Evolutionary conservation across 805 yeast genomes (phyloP).

Genomic region (Ogataea minuta): DNA sequence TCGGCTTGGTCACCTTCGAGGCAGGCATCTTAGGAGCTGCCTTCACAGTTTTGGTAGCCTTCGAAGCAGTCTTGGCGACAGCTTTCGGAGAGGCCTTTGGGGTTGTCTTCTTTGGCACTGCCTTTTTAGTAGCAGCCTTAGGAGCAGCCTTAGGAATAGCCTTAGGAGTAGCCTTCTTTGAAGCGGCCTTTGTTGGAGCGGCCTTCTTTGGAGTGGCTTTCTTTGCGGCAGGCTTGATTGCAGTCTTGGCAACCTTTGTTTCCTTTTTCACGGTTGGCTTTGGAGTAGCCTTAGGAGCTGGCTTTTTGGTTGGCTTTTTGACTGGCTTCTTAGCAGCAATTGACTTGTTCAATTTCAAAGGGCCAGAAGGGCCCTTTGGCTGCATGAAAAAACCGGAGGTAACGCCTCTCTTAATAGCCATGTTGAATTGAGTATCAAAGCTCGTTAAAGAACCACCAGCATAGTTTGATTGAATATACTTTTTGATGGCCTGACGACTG

Average conservation of each 20-base stretch:
- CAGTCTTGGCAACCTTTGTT: conserved; percentile 26
- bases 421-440: conserved; percentile 74
- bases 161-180: conserved; percentile 27
- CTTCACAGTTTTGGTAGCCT: conserved; percentile 24
- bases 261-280: conserved; percentile 29
- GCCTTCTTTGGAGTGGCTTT: conserved; percentile 31
- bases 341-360: conserved; percentile 63
- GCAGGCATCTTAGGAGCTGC: neutral
- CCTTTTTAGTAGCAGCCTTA: conserved; percentile 15
- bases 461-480: conserved; percentile 66
- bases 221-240: conserved; percentile 32
- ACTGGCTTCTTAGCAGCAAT: conserved; percentile 28
- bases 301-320: conserved; percentile 31
- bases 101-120: conserved; percentile 22
- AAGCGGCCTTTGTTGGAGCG: conserved; percentile 27
- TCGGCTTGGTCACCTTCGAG: conserved; percentile 27
- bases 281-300: conserved; percentile 22
- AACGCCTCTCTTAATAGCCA: conserved; percentile 79
- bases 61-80: conserved; percentile 7
- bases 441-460: conserved; percentile 51
- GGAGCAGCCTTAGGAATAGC: conserved; percentile 26
- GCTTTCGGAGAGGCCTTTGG: conserved; percentile 24
- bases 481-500: conserved; percentile 85
- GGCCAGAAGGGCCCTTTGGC: conserved; percentile 90
- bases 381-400: conserved; percentile 71